Evolutionary conservation across 108 stramenopile genomes (phyloP).

Genomic region (Seminavis robusta): DNA sequence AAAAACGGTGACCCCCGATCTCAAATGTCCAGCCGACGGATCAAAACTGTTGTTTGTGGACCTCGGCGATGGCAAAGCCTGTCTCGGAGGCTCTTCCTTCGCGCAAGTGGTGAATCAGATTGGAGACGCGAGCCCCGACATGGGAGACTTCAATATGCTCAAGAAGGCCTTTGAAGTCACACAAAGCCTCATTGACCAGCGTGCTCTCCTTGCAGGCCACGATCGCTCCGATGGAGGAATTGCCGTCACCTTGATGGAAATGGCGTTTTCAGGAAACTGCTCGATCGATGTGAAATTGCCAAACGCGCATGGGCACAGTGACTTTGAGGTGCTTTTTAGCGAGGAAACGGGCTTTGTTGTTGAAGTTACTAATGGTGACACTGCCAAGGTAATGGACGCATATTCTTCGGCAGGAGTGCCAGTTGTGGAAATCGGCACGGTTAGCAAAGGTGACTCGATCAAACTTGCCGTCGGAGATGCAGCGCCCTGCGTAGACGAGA

Average conservation of each 20-base stretch:
- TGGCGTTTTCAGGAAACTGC: slow-evolving; percentile 99
- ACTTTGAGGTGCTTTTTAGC: slow-evolving; percentile 85
- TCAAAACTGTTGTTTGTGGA: slow-evolving; percentile 85
- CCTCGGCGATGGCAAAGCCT: slow-evolving; percentile 76
- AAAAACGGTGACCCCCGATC: slow-evolving; percentile 94
- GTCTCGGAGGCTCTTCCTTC: slow-evolving; percentile 94
- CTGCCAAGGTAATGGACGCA: slow-evolving; percentile 52
- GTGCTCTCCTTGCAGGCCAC: slow-evolving; percentile 87
- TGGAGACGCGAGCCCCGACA: slow-evolving; percentile 90
- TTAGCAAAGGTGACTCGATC: slow-evolving; percentile 72
- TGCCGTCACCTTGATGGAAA: slow-evolving; percentile 87
- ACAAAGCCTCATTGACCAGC: slow-evolving; percentile 82
- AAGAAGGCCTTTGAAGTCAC: slow-evolving; percentile 88
- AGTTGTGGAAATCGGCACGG: slow-evolving; percentile 74
- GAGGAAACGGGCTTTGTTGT: slow-evolving; percentile 96
- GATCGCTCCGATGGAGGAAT: slow-evolving; percentile 97
- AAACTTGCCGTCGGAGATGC: slow-evolving; percentile 80
- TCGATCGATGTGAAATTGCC: slow-evolving; percentile 86
- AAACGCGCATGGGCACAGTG: slow-evolving; percentile 50
- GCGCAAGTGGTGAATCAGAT: slow-evolving; percentile 94
- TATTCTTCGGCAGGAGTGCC: slow-evolving; percentile 72
- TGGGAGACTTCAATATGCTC: slow-evolving; percentile 81
- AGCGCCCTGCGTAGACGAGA: slow-evolving; percentile 67
- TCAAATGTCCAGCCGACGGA: slow-evolving; percentile 76
- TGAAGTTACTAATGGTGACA: slow-evolving; percentile 67